A percentile compares a stretch with the other conserved stretches of the same genome.
Conservation (phyloP, 352 stramenopile species). For the Pythium insidiosum region DNA sequence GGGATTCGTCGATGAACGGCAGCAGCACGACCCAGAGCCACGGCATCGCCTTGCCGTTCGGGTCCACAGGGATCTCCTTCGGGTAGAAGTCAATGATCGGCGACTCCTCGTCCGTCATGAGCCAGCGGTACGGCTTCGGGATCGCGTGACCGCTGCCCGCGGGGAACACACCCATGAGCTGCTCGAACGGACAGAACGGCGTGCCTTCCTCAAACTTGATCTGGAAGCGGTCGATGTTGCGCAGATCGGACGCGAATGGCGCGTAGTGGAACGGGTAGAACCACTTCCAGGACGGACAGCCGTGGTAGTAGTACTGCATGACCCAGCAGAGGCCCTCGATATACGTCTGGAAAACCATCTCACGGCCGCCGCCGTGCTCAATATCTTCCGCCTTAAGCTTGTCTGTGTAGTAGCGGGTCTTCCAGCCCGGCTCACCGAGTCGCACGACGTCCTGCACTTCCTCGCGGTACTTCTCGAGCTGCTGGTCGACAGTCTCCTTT, state of each 20-base stretch:
- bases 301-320: slow-evolving; percentile 99
- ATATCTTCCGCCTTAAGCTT: slow-evolving; percentile 85
- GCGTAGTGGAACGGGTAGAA: slow-evolving; percentile 99
- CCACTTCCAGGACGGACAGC: slow-evolving; percentile 98
- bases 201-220: slow-evolving; percentile 93
- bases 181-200: slow-evolving; percentile 96
- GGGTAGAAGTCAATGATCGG: slow-evolving; percentile 98
- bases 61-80: slow-evolving; percentile 94
- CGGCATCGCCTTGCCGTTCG: slow-evolving; percentile 98
- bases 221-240: slow-evolving; percentile 79
- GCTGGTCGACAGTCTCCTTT: slow-evolving; percentile 65
- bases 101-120: slow-evolving; percentile 94
- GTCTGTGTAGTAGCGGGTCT: slow-evolving; percentile 88
- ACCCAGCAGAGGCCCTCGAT: slow-evolving; percentile 99
- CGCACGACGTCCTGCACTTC: slow-evolving; percentile 91
- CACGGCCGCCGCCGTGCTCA: slow-evolving; percentile 75
- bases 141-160: slow-evolving; percentile 91
- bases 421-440: slow-evolving; percentile 95
- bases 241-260: slow-evolving; percentile 90
- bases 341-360: slow-evolving; percentile 92
- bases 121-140: slow-evolving; percentile 88
- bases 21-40: slow-evolving; percentile 99
- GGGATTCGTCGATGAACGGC: slow-evolving; percentile 97
- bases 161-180: slow-evolving; percentile 98
- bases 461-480: slow-evolving; percentile 76